Evolutionary conservation across 1,284 basidiomycete genomes (phyloP).

Genomic region (Heimioporus retisporus): DNA sequence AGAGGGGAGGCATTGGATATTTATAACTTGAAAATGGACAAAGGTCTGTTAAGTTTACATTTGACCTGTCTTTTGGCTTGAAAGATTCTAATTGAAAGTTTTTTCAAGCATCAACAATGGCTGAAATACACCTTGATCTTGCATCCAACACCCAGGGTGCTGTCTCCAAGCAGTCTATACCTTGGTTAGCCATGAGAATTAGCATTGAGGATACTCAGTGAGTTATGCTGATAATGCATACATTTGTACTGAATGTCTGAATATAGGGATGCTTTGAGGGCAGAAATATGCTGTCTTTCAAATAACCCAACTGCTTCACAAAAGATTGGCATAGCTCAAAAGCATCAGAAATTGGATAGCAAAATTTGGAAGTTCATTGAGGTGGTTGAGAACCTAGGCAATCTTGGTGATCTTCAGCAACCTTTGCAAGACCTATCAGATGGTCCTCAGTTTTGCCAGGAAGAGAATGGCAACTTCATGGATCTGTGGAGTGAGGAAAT

Average conservation of each 20-base stretch:
- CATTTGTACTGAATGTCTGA: no score
- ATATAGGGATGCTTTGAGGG: slow-evolving; percentile 2
- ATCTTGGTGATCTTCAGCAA: neutral
- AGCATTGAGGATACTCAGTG: slow-evolving; percentile 20
- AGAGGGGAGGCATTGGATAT: slow-evolving; percentile 13
- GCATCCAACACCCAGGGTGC: neutral
- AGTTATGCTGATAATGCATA: neutral
- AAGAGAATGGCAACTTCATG: neutral
- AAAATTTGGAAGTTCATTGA: slow-evolving; percentile 14
- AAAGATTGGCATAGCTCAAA: slow-evolving; percentile 1
- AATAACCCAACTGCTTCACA: slow-evolving; percentile 2
- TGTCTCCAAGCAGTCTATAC: neutral
- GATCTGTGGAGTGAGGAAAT: neutral
- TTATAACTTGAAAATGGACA: slow-evolving; percentile 13
- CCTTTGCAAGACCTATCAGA: neutral
- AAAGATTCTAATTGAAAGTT: no score
- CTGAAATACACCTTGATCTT: slow-evolving; percentile 12
- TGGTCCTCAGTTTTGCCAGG: slow-evolving; percentile 7
- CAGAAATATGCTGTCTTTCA: slow-evolving; percentile 1
- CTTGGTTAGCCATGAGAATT: slow-evolving; percentile 14
- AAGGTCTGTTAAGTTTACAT: slow-evolving; percentile 1
- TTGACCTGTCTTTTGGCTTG: no score
- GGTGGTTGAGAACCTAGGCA: neutral
- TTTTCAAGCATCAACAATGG: slow-evolving; percentile 12
- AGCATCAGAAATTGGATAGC: neutral